These are phyloP conservation scores for Suillus discolor DNA, from an alignment of 768 basidiomycete species.

Conservation along the genomic window DNA sequence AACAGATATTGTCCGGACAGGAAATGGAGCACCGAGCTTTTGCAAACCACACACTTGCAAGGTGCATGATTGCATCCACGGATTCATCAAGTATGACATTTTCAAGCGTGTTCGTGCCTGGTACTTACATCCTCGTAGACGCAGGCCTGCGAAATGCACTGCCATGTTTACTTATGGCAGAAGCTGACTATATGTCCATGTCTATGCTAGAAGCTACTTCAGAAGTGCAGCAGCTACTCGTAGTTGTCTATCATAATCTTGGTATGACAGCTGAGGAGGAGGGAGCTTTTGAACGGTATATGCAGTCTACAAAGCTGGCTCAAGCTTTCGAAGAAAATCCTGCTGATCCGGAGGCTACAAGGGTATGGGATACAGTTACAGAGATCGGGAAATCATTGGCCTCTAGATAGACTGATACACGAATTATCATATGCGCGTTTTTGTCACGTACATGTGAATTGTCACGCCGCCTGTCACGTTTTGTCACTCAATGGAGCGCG, in stretches of 20 bases:
- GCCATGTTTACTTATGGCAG: constrained; percentile 61
- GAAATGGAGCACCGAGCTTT: constrained; percentile 79
- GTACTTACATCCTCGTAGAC: constrained; percentile 18
- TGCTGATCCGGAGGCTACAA: constrained; percentile 53
- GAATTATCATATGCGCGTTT: background rate
- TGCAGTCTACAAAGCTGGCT: constrained; percentile 43
- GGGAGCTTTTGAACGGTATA: constrained; percentile 50
- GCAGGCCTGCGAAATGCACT: constrained; percentile 56
- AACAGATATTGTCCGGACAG: constrained; percentile 66
- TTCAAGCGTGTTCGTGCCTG: constrained; percentile 2
- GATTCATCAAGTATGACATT: constrained; percentile 44
- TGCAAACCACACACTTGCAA: constrained; percentile 71
- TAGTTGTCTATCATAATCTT: constrained; percentile 74
- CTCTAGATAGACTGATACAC: constrained; percentile 23
- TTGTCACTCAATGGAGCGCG: constrained; percentile 5
- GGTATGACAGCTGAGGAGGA: constrained; percentile 58
- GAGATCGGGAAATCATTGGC: constrained; percentile 61
- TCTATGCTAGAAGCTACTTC: constrained; percentile 59
- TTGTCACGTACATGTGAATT: constrained; percentile 26
- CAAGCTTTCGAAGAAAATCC: constrained; percentile 44
- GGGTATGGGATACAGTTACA: constrained; percentile 59
- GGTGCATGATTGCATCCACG: constrained; percentile 69
- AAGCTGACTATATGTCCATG: constrained; percentile 62
- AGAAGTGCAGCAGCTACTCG: constrained; percentile 73
- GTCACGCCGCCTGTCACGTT: constrained; percentile 15